Percentiles rank a stretch among this genome's conserved stretches.
Conservation (phyloP, 768 basidiomycete species). For the Mycena galopus region DNA sequence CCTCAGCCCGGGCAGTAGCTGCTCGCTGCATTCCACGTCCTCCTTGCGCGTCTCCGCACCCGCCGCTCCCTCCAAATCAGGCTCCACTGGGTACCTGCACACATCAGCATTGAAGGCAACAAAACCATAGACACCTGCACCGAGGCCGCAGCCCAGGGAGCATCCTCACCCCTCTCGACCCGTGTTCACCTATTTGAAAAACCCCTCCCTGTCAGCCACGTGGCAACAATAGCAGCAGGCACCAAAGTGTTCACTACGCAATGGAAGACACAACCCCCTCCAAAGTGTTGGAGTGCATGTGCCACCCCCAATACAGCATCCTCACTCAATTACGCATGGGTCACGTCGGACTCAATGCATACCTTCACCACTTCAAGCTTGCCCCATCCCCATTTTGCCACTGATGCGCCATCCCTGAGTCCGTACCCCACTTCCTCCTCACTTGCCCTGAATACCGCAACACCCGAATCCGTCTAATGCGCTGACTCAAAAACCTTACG, state of each 20-base stretch:
- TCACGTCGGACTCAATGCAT: not conserved
- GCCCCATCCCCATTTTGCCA: not conserved
- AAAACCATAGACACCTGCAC: no score
- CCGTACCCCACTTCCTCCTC: not conserved
- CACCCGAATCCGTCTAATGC: not conserved
- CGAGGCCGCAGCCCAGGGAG: no score
- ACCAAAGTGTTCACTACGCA: not conserved
- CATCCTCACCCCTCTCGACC: no score
- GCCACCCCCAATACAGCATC: not conserved
- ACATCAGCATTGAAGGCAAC: not conserved
- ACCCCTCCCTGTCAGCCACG: no score
- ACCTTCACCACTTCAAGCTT: no score
- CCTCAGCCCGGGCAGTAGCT: not conserved
- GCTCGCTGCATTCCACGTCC: not conserved
- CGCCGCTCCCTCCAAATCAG: not conserved
- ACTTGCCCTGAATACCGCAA: not conserved
- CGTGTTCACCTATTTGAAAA: no score
- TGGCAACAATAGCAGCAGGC: not conserved
- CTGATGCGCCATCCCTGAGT: not conserved
- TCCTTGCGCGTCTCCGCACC: no score
- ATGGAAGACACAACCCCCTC: not conserved
- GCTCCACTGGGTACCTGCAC: not conserved
- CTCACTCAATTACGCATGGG: not conserved
- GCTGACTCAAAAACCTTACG: no score
- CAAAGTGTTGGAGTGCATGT: not conserved